Base-by-base conservation (phyloP, 2,329 filamentous ascomycete species). In the Arthrobotrys entomopaga region DNA sequence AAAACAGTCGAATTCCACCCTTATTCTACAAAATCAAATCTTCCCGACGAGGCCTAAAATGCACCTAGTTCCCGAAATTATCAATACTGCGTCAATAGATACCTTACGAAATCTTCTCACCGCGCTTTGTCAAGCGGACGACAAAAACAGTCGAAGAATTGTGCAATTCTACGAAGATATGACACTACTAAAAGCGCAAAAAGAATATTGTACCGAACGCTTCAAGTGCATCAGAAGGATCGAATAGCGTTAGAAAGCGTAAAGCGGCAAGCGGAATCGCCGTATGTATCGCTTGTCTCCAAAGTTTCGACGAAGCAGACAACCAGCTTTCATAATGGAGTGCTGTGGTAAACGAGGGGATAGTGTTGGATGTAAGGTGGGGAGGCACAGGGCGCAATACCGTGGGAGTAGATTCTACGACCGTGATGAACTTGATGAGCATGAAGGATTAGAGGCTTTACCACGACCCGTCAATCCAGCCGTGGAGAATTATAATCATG, bases 321-420 rank as follows among this genome's bases (percentile, higher is more conserved):
- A 69, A 69, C n/a, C 48, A 69, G 56, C 34, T 0, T 69, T 69
- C 24, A 40, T 69, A 3, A 60, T 60, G 65, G 34, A 61, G 1
- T 69, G 65, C 40, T 69, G 65, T 56, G 56, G 56, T 1, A 10
- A 49, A 10, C 40, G 54, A n/a, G 65, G 65, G 10, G 65, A 61
- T 49, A 69, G n/a, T 13, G n/a, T 10, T 1, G 65, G 65, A 8
- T 69, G 65, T 26, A 11, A 40, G 6, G n/a, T 61, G 24, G 8
- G 6, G 15, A 46, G 65, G 38, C 65, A 69, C 42, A 11, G 22
- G 16, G 11, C 63, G 1, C 29, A 54, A 11, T 66, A 34, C 8
- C 13, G 16, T 16, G 6, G 6, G 4, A 4, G 16, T 1, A 46
- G 42, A 5, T 1, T 19, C n/a, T 19, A 46, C 13, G 42, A 46